A percentile compares a stretch with the other conserved stretches of the same genome.
phyloP scores from a whole-genome alignment of 139 green algal species.

The Chara braunii region DNA sequence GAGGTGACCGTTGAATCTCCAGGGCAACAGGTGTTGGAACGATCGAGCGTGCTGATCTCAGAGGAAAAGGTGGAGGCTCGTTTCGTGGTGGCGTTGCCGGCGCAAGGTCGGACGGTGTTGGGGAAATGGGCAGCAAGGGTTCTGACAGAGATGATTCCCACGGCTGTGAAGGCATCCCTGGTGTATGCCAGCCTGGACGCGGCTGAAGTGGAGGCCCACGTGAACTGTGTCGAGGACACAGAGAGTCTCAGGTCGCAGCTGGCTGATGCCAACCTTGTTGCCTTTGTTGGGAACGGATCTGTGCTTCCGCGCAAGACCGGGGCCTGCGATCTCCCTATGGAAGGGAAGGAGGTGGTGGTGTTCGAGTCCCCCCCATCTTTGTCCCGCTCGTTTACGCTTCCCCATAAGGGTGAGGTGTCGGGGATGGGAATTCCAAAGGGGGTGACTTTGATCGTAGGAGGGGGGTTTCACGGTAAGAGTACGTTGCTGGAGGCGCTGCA shows the following conservation, averaged over 20 bases:
- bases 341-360: conserved; percentile 22
- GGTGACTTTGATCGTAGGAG: conserved; percentile 62
- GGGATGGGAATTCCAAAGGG: conserved; percentile 56
- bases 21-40: conserved; percentile 50
- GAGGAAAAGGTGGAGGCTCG: conserved; percentile 48
- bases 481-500: conserved; percentile 63
- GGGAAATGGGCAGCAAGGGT: conserved; percentile 48
- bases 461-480: conserved; percentile 65
- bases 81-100: conserved; percentile 63
- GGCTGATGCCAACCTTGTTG: conserved; percentile 43
- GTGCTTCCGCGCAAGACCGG: conserved; percentile 48
- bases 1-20: conserved; percentile 57
- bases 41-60: conserved; percentile 49
- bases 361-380: conserved; percentile 45
- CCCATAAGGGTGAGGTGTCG: conserved; percentile 46
- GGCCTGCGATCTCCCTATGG: conserved; percentile 49
- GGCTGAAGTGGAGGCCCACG: conserved; percentile 40
- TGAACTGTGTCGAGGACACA: conserved; percentile 52
- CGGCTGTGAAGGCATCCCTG: conserved; percentile 43
- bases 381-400: conserved; percentile 43
- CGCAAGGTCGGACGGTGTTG: conserved; percentile 52
- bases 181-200: conserved; percentile 31
- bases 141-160: conserved; percentile 44
- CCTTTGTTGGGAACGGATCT: conserved; percentile 60
- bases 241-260: conserved; percentile 46